Evolutionary conservation across 768 basidiomycete genomes (phyloP).

Genomic region (Auricularia cornea): DNA sequence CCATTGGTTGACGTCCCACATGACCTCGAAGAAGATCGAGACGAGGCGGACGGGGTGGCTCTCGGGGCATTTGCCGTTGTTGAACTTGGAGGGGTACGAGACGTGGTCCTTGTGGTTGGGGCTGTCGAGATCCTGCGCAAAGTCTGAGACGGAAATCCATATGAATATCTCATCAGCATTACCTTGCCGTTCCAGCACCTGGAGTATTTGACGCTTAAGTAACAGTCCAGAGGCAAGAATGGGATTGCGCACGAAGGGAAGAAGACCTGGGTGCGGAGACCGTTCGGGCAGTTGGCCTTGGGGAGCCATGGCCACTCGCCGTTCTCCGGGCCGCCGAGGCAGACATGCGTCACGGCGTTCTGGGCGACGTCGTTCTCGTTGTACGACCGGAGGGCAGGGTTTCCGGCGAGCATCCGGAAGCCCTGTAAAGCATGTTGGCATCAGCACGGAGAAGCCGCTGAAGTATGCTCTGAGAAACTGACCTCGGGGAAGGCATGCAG

Average conservation of each 20-base stretch:
- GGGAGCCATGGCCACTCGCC: neutral
- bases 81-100: slow-evolving; percentile 15
- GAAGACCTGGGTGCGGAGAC: slow-evolving; percentile 13
- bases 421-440: neutral
- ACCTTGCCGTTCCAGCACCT: slow-evolving; percentile 30
- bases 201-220: neutral
- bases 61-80: slow-evolving; percentile 11
- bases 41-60: slow-evolving; percentile 13
- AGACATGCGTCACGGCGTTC: slow-evolving; percentile 2
- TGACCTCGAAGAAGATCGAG: slow-evolving; percentile 13
- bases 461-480: neutral
- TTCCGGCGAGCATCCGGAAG: slow-evolving; percentile 12
- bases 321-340: neutral
- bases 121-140: slow-evolving; percentile 23
- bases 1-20: slow-evolving; percentile 6
- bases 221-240: neutral
- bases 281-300: slow-evolving; percentile 3
- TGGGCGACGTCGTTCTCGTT: slow-evolving; percentile 2
- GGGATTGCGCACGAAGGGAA: slow-evolving; percentile 4
- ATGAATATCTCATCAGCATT: neutral
- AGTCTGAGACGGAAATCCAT: neutral
- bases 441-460: neutral
- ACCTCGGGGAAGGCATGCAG: slow-evolving; percentile 2
- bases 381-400: slow-evolving; percentile 6
- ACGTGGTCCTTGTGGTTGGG: slow-evolving; percentile 32